Conservation (phyloP, 441 rosid genomes). For the Pelargonium exstipulatum region DNA sequence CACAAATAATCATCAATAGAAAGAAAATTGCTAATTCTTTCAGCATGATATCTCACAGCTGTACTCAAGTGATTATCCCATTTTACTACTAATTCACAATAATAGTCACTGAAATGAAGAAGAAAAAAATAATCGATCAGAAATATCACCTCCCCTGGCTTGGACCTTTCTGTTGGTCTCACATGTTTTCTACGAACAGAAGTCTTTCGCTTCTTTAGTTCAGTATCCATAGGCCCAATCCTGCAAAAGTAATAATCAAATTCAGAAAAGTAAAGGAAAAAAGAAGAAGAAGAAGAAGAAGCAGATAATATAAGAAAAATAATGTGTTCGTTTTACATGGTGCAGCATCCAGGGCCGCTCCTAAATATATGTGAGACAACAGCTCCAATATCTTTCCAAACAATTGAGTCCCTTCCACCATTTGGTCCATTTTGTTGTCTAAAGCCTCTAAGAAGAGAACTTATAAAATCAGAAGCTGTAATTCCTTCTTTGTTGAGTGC, state of each 20-base stretch:
- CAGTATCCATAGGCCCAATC: slow-evolving; percentile 64
- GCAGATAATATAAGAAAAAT: neutral
- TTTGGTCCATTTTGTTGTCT: slow-evolving; percentile 9
- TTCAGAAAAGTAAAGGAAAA: slow-evolving; percentile 8
- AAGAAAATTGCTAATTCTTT: too few relatives aligned
- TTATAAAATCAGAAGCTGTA: slow-evolving; percentile 22
- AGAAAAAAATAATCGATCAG: neutral
- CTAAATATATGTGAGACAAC: slow-evolving; percentile 17
- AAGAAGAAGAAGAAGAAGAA: too few relatives aligned
- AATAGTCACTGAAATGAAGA: too few relatives aligned
- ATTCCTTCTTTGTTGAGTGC: slow-evolving; percentile 24
- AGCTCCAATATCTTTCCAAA: slow-evolving; percentile 28
- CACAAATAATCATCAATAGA: too few relatives aligned
- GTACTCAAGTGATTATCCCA: too few relatives aligned
- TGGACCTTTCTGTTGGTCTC: slow-evolving; percentile 38
- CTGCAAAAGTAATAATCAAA: slow-evolving; percentile 25
- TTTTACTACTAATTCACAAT: too few relatives aligned
- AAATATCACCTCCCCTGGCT: slow-evolving; percentile 50
- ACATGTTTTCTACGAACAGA: slow-evolving; percentile 30
- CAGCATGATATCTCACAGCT: too few relatives aligned
- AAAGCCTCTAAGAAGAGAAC: slow-evolving; percentile 20
- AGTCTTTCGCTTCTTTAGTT: slow-evolving; percentile 42
- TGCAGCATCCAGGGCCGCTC: slow-evolving; percentile 22
- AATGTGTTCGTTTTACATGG: slow-evolving; percentile 24
- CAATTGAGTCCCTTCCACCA: slow-evolving; percentile 9